Evolutionary conservation across 345 rosid genomes (phyloP), one percentile per base, ranked within the genome.

Genomic region (Lumnitzera littorea): DNA sequence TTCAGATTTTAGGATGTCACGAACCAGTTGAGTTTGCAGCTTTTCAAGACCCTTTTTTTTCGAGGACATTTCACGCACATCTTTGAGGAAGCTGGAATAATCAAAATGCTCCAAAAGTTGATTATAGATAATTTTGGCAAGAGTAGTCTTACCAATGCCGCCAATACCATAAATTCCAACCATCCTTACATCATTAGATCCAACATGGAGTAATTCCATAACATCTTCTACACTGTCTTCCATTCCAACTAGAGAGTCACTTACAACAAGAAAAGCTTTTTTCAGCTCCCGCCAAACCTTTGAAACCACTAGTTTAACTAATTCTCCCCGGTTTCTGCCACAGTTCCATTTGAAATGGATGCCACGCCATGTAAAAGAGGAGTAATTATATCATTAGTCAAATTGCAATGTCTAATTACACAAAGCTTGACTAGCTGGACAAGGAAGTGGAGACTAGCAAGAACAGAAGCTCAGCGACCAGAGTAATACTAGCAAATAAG

Each of bases 161-260:
- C 46, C 58, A 50, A 62, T 52, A 5, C 58, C 58, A 46, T 62
- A 12, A 24, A 62, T 62, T 20, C 27, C 57, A 17, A 43, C 14
- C 5, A 49, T 15, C 24, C 13, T 25, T 5, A 11, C 51, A 62
- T 53, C 20, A 5, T 53, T 16, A 17, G 46, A 23, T 1, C 16
- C 5, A 15, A 43, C 0, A 0, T 53, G 41, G 16, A 62, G 11
- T 14, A 62, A 2, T 0, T 51, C 13, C 11, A 1, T 31, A 3
- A 46, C 2, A 10, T 8, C 51, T 53, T 36, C 4, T 20, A 62
- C 65, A 12, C 1, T 29, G 16, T 46, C 24, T 51, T 62, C n/a
- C 3, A 62, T 46, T 14, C 65, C 65, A 11, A 62, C 56, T 15
- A 62, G n/a, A 53, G 53, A n/a, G 6, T 53, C 66, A 2, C 13